These are phyloP conservation scores for Blastomyces gilchristii DNA, from an alignment of 2,329 filamentous ascomycete species.

Conservation along the genomic window DNA sequence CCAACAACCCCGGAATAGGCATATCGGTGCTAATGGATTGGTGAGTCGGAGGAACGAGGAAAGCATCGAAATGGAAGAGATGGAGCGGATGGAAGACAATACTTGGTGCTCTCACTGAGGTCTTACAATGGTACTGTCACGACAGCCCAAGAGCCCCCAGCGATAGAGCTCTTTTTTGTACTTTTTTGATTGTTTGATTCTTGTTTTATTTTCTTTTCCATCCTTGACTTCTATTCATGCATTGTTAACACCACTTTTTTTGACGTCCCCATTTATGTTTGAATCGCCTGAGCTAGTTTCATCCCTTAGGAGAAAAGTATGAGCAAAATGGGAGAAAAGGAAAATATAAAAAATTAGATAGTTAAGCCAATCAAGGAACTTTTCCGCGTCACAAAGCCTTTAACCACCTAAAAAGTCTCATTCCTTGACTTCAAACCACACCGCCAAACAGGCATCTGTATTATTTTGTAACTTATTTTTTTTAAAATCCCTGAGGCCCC, in stretches of 20 bases:
- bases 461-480: background rate
- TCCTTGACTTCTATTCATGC: background rate
- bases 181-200: background rate
- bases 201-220: background rate
- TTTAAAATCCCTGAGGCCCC: background rate
- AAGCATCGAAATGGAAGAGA: background rate
- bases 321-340: background rate
- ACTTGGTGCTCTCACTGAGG: slow-evolving; percentile 3
- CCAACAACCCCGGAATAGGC: background rate
- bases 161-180: background rate
- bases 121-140: background rate
- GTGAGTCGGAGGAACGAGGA: background rate
- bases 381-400: background rate
- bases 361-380: background rate
- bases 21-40: background rate
- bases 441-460: background rate
- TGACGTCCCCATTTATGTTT: background rate
- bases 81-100: background rate
- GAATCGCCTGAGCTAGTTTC: background rate
- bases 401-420: background rate
- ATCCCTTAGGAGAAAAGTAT: background rate
- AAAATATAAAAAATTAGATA: background rate
- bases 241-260: background rate
- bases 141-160: background rate
- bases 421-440: background rate